Evolutionary conservation across 805 yeast species (phyloP).

Genomic region (Hanseniaspora hatyaiensis): DNA sequence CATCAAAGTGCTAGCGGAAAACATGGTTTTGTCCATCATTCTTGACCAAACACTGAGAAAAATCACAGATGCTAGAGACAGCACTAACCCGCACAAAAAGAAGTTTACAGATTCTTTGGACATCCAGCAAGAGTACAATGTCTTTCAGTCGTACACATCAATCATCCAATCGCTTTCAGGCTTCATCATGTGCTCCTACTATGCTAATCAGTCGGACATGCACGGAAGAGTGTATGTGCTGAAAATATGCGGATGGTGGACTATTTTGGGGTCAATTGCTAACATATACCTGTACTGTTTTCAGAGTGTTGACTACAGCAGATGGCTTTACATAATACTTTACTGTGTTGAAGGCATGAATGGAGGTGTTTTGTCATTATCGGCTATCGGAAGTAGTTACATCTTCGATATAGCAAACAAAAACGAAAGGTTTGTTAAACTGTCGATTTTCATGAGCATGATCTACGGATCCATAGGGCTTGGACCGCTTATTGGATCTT

Average conservation of each 20-base stretch:
- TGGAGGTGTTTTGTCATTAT: constrained; percentile 24
- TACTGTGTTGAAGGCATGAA: constrained; percentile 19
- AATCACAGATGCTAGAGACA: neutral
- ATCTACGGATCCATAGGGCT: constrained; percentile 21
- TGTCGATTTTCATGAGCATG: constrained; percentile 22
- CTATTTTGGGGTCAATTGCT: constrained; percentile 21
- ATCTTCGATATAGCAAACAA: constrained; percentile 20
- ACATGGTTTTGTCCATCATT: constrained; percentile 15
- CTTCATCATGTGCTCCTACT: constrained; percentile 20
- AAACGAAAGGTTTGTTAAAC: constrained; percentile 19
- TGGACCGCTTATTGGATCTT: constrained; percentile 23
- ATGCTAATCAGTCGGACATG: constrained; percentile 22
- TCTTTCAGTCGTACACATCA: constrained; percentile 19
- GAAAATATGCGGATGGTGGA: constrained; percentile 25
- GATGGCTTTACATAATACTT: constrained; percentile 15
- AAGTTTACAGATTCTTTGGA: constrained; percentile 1
- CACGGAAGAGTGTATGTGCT: constrained; percentile 22
- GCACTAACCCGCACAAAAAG: neutral
- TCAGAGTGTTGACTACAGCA: constrained; percentile 12
- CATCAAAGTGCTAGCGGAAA: constrained; percentile 15
- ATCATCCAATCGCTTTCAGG: constrained; percentile 21
- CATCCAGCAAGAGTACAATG: constrained; percentile 19
- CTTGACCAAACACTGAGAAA: constrained; percentile 13
- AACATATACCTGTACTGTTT: constrained; percentile 18
- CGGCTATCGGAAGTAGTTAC: constrained; percentile 23